Conservation (phyloP, 1,139 yeast species). For the Eremothecium sinecaudum region DNA sequence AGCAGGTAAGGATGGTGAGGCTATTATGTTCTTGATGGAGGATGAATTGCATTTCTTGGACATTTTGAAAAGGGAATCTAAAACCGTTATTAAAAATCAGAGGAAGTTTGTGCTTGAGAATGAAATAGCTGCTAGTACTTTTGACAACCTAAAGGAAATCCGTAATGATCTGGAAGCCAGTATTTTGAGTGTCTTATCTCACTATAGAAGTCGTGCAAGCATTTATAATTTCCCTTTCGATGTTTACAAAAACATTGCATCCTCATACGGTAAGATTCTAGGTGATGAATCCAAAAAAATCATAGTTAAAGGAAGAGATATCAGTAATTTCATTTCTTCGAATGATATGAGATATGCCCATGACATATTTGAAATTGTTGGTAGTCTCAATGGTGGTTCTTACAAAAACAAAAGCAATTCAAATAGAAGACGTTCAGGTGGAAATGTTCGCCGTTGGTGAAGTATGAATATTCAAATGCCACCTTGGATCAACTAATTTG, state of each 20-base stretch:
- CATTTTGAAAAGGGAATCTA: slow-evolving; percentile 38
- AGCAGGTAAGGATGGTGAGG: slow-evolving; percentile 73
- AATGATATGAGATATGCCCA: not conserved
- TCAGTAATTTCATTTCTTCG: not conserved
- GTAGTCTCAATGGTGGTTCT: no score
- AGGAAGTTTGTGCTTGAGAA: slow-evolving; percentile 22
- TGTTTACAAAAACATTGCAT: slow-evolving; percentile 17
- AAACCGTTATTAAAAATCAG: slow-evolving; percentile 41
- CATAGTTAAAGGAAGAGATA: not conserved
- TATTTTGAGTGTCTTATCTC: slow-evolving; percentile 22
- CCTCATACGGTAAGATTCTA: slow-evolving; percentile 20
- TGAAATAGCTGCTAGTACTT: slow-evolving; percentile 19
- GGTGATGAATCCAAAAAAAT: slow-evolving; percentile 7
- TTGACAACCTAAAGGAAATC: slow-evolving; percentile 22
- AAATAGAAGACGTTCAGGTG: no score
- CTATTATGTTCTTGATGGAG: slow-evolving; percentile 43
- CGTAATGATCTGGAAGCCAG: slow-evolving; percentile 20
- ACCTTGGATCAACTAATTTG: no score
- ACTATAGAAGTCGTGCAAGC: slow-evolving; percentile 20
- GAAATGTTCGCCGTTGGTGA: no score
- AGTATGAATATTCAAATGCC: no score
- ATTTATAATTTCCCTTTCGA: slow-evolving; percentile 19
- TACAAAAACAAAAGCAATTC: no score
- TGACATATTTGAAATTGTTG: not conserved
- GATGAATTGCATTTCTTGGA: slow-evolving; percentile 43